A percentile compares a stretch with the other conserved stretches of the same genome.
phyloP scores from a whole-genome alignment of 306 rosid species.

The Ceratonia siliqua region DNA sequence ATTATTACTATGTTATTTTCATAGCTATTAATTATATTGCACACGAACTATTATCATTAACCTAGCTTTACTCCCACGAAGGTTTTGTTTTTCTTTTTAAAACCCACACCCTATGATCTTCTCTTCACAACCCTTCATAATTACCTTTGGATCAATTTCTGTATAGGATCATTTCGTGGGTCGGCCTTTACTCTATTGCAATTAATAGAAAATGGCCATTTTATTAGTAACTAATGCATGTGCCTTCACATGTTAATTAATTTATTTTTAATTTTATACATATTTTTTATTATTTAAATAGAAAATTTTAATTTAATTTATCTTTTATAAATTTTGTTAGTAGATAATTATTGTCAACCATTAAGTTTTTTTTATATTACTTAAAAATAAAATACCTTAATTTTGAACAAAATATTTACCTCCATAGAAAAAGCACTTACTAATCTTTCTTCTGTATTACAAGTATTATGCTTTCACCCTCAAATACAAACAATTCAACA shows the following conservation, averaged over 20 bases:
- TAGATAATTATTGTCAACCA: too few relatives aligned
- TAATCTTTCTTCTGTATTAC: not conserved
- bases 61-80: constrained; percentile 15
- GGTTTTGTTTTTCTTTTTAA: not conserved
- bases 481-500: not conserved
- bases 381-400: too few relatives aligned
- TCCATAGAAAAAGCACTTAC: not conserved
- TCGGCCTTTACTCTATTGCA: constrained; percentile 28
- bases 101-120: constrained; percentile 29
- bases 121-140: constrained; percentile 28
- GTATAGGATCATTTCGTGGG: constrained; percentile 34
- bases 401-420: too few relatives aligned
- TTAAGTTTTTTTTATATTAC: too few relatives aligned
- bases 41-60: constrained; percentile 44
- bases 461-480: not conserved
- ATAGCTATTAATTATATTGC: constrained; percentile 21
- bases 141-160: constrained; percentile 29
- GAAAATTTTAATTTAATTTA: too few relatives aligned
- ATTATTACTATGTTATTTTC: constrained; percentile 25
- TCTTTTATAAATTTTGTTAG: too few relatives aligned
- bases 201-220: too few relatives aligned
- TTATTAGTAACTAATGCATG: too few relatives aligned
- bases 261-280: too few relatives aligned
- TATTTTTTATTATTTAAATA: too few relatives aligned
- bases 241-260: too few relatives aligned